These are phyloP conservation scores for Venturiaceae sp. DNA, from an alignment of 2,329 filamentous ascomycete species.

Conservation along the genomic window DNA sequence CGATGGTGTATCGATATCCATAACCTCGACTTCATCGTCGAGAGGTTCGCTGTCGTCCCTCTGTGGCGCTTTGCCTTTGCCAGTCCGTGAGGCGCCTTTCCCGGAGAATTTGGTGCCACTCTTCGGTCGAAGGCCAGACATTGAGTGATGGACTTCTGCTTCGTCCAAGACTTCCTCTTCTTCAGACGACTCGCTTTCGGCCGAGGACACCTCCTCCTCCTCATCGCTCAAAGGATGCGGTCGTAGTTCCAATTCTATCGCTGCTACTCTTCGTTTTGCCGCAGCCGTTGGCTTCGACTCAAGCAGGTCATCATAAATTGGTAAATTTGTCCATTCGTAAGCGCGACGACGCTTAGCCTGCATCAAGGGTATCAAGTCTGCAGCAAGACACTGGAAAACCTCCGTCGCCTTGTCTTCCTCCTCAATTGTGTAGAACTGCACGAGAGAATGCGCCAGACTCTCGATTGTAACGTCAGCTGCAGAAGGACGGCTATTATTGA, in stretches of 20 bases:
- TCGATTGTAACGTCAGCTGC: constrained; percentile 3
- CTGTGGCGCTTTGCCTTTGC: constrained; percentile 9
- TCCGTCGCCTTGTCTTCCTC: constrained; percentile 20
- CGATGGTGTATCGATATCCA: constrained; percentile 7
- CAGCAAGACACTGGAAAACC: constrained; percentile 24
- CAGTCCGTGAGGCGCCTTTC: constrained; percentile 16
- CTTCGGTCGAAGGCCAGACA: constrained; percentile 24
- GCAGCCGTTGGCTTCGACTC: constrained; percentile 11
- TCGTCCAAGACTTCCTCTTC: constrained; percentile 10
- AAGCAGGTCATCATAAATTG: constrained; percentile 13
- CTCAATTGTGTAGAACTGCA: constrained; percentile 22
- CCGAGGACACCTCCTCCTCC: background rate
- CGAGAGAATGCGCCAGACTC: background rate
- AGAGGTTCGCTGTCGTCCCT: constrained; percentile 7
- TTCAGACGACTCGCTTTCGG: background rate
- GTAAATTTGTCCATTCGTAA: constrained; percentile 11
- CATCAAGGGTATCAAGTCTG: constrained; percentile 28
- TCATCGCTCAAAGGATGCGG: background rate
- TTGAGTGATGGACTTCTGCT: constrained; percentile 15
- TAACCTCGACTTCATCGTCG: background rate
- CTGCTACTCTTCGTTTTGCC: constrained; percentile 12
- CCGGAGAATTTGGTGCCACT: constrained; percentile 22
- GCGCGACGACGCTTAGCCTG: constrained; percentile 15
- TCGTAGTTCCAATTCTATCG: constrained; percentile 21
- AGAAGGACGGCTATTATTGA: constrained; percentile 17